phyloP scores from a whole-genome alignment of 768 basidiomycete genomes.

The Russula foetens region DNA sequence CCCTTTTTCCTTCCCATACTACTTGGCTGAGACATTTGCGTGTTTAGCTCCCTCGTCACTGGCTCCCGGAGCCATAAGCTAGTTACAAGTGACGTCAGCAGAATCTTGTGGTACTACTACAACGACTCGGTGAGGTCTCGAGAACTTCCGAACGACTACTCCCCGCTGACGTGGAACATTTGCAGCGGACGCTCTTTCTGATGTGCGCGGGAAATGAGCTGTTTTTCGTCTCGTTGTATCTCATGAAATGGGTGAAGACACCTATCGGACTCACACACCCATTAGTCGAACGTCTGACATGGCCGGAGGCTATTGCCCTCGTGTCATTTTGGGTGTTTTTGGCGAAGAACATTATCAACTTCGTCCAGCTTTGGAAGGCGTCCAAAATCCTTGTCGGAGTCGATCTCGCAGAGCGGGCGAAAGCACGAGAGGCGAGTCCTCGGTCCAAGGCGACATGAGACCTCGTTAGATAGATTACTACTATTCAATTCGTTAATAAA shows the following conservation, averaged over 20 bases:
- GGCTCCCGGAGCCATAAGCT: slow-evolving; percentile 90
- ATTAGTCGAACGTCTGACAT: slow-evolving; percentile 44
- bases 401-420: slow-evolving; percentile 78
- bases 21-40: slow-evolving; percentile 6
- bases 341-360: slow-evolving; percentile 86
- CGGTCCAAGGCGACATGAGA: slow-evolving; percentile 13
- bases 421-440: slow-evolving; percentile 40
- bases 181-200: slow-evolving; percentile 76
- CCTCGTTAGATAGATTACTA: slow-evolving; percentile 1
- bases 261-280: slow-evolving; percentile 41
- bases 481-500: neutral
- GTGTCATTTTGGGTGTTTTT: slow-evolving; percentile 60
- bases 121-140: slow-evolving; percentile 66
- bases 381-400: slow-evolving; percentile 91
- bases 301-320: slow-evolving; percentile 64
- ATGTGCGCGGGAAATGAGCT: slow-evolving; percentile 94
- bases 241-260: slow-evolving; percentile 74
- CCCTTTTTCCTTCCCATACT: neutral
- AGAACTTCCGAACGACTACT: neutral
- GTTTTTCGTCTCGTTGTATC: slow-evolving; percentile 92
- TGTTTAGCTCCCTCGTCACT: slow-evolving; percentile 78
- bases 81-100: slow-evolving; percentile 86
- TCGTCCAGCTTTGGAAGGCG: slow-evolving; percentile 98
- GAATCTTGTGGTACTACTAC: slow-evolving; percentile 90
- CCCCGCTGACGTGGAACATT: neutral